A percentile compares a stretch with the other conserved stretches of the same genome.
These are phyloP conservation scores for Avena atlantica DNA, from an alignment of 176 grass and related monocot species.

Conservation along the genomic window DNA sequence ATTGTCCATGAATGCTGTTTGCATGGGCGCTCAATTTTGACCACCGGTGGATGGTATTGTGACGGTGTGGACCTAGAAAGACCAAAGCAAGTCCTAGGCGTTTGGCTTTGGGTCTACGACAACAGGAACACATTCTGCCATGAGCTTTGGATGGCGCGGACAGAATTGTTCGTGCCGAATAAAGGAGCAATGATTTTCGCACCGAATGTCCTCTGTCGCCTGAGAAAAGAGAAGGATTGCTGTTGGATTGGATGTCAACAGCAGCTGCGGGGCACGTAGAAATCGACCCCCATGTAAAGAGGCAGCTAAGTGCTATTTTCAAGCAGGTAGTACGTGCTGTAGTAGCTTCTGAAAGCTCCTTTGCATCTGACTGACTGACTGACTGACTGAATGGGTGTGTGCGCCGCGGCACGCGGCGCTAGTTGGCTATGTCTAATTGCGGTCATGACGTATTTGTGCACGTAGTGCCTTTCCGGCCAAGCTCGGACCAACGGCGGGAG, in stretches of 20 bases:
- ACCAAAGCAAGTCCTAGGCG: not conserved
- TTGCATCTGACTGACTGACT: not conserved
- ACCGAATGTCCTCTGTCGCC: not conserved
- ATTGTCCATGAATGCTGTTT: not conserved
- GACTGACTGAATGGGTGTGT: no score
- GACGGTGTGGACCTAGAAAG: not conserved
- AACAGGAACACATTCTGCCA: not conserved
- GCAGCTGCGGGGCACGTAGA: not conserved
- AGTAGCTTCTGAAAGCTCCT: slow-evolving; percentile 4
- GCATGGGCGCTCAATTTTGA: not conserved
- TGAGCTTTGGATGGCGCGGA: not conserved
- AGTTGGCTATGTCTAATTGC: no score
- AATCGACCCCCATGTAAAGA: slow-evolving; percentile 26
- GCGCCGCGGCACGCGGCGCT: no score
- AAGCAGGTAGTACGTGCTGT: not conserved
- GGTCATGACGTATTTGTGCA: no score
- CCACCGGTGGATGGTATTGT: not conserved
- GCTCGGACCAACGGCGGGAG: no score
- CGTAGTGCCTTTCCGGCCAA: no score
- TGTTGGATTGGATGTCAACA: not conserved
- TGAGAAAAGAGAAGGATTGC: not conserved
- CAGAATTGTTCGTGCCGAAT: not conserved
- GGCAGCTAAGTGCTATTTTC: not conserved
- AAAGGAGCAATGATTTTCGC: not conserved
- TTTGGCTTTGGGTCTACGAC: not conserved